A percentile compares a stretch with the other conserved stretches of the same genome.
phyloP scores from a whole-genome alignment of 352 stramenopile species.

The Phytophthora quininea region DNA sequence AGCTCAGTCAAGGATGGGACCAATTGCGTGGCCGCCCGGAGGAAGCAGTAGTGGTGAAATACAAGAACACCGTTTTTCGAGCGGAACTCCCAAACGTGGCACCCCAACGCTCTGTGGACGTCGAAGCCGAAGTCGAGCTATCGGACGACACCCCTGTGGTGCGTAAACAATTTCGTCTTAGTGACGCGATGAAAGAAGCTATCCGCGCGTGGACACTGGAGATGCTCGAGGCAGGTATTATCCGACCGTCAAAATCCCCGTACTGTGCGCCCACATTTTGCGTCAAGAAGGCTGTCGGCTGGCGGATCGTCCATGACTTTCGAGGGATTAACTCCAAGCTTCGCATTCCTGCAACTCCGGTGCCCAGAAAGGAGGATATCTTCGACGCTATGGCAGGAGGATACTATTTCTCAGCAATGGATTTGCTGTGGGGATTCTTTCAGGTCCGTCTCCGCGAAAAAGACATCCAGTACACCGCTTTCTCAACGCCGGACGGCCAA shows the following conservation, averaged over 20 bases:
- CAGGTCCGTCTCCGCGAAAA: not conserved
- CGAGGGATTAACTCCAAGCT: not conserved
- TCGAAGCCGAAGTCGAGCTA: not conserved
- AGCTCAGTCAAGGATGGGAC: conserved; percentile 4
- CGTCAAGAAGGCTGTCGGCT: conserved; percentile 2
- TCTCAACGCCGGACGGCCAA: not conserved
- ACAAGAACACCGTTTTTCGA: conserved; percentile 11
- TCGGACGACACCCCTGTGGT: not conserved
- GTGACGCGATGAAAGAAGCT: not conserved
- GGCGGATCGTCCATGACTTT: not conserved
- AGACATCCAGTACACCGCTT: not conserved
- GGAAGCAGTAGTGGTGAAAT: conserved; percentile 1
- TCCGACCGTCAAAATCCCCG: not conserved
- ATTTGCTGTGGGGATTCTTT: conserved; percentile 3
- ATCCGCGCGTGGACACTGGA: not conserved
- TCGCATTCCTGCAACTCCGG: not conserved
- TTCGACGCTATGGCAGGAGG: too few species aligned
- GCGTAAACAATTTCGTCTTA: not conserved
- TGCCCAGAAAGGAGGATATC: not conserved
- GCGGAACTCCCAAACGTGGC: conserved; percentile 3
- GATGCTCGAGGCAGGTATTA: not conserved
- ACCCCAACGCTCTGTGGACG: conserved; percentile 3
- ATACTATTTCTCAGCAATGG: conserved; percentile 8
- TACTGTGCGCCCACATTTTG: conserved; percentile 3
- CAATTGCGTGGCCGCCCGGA: not conserved